These are phyloP conservation scores for Boletus sp. DNA, from an alignment of 768 basidiomycete species.

Conservation along the genomic window DNA sequence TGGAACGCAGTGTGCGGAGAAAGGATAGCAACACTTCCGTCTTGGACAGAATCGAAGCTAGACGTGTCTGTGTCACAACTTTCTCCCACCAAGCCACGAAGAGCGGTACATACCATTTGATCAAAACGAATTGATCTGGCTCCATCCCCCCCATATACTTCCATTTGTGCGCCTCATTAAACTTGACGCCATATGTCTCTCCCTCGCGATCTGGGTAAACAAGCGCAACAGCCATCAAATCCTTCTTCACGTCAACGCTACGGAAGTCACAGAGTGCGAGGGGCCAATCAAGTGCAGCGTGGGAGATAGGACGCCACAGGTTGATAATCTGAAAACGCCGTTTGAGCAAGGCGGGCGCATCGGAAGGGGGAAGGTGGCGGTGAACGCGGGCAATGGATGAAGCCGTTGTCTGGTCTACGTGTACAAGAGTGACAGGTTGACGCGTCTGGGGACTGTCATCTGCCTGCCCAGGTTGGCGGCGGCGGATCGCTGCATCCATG, in stretches of 20 bases:
- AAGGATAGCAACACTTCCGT: conserved; percentile 32
- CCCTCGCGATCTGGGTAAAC: conserved; percentile 42
- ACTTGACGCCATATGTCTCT: conserved; percentile 40
- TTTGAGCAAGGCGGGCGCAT: conserved; percentile 38
- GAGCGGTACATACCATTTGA: conserved; percentile 41
- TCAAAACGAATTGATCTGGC: conserved; percentile 44
- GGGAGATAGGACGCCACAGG: conserved; percentile 50
- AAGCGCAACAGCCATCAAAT: conserved; percentile 38
- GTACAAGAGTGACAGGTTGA: conserved; percentile 41
- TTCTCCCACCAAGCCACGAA: background rate
- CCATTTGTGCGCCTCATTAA: conserved; percentile 41
- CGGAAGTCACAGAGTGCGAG: conserved; percentile 48
- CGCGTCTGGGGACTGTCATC: conserved; percentile 39
- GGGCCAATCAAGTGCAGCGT: conserved; percentile 46
- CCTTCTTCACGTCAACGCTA: conserved; percentile 36
- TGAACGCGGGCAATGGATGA: conserved; percentile 42
- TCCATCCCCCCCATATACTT: conserved; percentile 43
- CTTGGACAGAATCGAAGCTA: conserved; percentile 35
- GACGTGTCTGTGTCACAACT: background rate
- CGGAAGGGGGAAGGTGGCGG: conserved; percentile 40
- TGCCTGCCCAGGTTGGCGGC: conserved; percentile 35
- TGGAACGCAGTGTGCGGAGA: conserved; percentile 35
- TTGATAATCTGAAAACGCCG: conserved; percentile 52
- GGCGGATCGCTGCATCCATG: conserved; percentile 37
- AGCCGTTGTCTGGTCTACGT: conserved; percentile 44